Percentiles rank a stretch among this genome's conserved stretches.
These are phyloP conservation scores for Chamaecrista fasciculata DNA, from an alignment of 306 rosid genomes.

Conservation along the genomic window DNA sequence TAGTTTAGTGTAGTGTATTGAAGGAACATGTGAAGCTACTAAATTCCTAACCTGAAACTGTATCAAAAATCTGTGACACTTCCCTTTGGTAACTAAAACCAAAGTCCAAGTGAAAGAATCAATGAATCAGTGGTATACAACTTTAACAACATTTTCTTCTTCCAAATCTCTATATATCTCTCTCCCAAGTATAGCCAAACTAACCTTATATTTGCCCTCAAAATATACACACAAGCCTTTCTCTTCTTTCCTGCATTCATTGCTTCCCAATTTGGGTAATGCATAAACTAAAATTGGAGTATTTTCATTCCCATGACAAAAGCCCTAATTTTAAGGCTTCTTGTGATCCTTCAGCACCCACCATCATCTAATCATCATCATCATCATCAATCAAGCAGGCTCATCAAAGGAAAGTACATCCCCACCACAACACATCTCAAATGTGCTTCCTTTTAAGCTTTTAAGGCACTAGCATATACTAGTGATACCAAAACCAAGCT, in stretches of 20 bases:
- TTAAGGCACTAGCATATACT: conserved; percentile 30
- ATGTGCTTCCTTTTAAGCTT: conserved; percentile 37
- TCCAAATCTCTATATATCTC: conserved; percentile 30
- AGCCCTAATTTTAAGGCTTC: conserved; percentile 17
- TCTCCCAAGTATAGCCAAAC: conserved; percentile 36
- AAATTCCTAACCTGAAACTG: conserved; percentile 32
- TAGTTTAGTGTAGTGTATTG: too few species aligned
- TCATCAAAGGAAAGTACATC: conserved; percentile 38
- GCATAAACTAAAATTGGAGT: conserved; percentile 35
- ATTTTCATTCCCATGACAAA: conserved; percentile 27
- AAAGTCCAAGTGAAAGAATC: conserved; percentile 45
- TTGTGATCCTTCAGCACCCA: conserved; percentile 41
- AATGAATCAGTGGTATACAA: conserved; percentile 51
- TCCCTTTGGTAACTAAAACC: conserved; percentile 23
- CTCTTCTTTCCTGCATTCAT: conserved; percentile 22
- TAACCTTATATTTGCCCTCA: conserved; percentile 38
- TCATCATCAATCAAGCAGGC: conserved; percentile 32
- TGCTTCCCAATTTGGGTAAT: conserved; percentile 14
- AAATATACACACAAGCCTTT: conserved; percentile 39
- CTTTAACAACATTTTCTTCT: conserved; percentile 30
- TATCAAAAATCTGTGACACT: conserved; percentile 27
- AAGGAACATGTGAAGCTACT: conserved; percentile 24
- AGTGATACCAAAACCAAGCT: conserved; percentile 11
- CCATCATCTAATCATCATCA: too few species aligned
- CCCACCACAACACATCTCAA: conserved; percentile 26